Evolutionary conservation across 2,329 filamentous ascomycete species (phyloP), one percentile per base, ranked within the genome.

Genomic region (Trichoderma lentiforme): DNA sequence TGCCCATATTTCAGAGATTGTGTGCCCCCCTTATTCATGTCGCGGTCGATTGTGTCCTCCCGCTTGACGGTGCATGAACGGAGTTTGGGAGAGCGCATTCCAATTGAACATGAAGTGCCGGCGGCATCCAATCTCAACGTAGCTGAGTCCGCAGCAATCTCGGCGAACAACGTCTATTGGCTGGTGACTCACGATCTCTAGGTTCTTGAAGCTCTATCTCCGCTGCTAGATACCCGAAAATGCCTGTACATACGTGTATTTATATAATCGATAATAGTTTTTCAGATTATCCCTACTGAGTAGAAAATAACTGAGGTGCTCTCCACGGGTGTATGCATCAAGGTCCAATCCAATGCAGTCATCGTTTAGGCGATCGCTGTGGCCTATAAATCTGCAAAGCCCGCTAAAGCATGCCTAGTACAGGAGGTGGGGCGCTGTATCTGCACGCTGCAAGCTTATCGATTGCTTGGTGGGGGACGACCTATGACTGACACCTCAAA

Each of bases 381-480:
- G 21, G 1, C 24, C 56, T 30, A 11, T 30, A 28, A 28, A 28
- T 36, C 51, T 6, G 15, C 34, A 34, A 24, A 39, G 14, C 15
- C 51, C 53, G 32, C 65, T 47, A 43, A 51, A 61, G 8, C 14
- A 26, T 0, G 66, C 57, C 43, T 51, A 26, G 39, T 43, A 39
- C 39, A 62, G 65, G 2, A 11, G 67, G 67, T 70, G 67, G 67
- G 67, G 67, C 67, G 39, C 28, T 47, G 4, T 47, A 62, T 53
- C 67, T 61, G 30, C 47, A 43, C 39, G 24, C 53, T 68, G 65
- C n/a, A 28, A 26, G 70, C 60, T 69, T 71, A 74, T 73, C 71
- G 73, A 73, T 73, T 76, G 73, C 32, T 70, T 76, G 76, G 76
- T 77, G 77, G 77, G 77, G 76, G 72, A 78, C 76, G 76, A 78